Evolutionary conservation across 768 basidiomycete genomes (phyloP).

Genomic region (Tylopilus balloui): DNA sequence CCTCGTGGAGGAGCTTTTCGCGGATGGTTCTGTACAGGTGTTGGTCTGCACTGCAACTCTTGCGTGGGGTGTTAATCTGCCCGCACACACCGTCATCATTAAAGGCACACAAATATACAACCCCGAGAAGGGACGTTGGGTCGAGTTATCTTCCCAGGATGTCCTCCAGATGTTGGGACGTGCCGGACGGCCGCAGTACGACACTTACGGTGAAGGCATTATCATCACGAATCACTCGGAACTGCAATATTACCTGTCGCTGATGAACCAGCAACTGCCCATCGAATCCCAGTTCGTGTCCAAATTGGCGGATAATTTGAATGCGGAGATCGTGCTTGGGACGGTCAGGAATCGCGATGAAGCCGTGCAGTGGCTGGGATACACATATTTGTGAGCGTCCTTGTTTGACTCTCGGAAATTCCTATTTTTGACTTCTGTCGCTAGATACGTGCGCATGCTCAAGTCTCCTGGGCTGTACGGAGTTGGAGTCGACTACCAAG

Average conservation of each 20-base stretch:
- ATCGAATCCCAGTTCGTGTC: slow-evolving; percentile 95
- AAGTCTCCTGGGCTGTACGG: slow-evolving; percentile 83
- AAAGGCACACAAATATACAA: slow-evolving; percentile 99
- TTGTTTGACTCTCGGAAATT: slow-evolving; percentile 3
- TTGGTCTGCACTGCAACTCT: slow-evolving; percentile 96
- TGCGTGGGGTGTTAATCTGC: slow-evolving; percentile 99
- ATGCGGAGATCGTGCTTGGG: slow-evolving; percentile 95
- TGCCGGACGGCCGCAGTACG: slow-evolving; percentile 95
- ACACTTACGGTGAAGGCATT: slow-evolving; percentile 95
- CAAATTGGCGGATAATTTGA: slow-evolving; percentile 90
- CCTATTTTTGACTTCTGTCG: neutral
- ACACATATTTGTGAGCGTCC: slow-evolving; percentile 77
- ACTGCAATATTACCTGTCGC: slow-evolving; percentile 91
- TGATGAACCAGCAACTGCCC: slow-evolving; percentile 95
- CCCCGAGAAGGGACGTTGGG: slow-evolving; percentile 97
- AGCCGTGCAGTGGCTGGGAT: slow-evolving; percentile 95
- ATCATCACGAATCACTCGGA: slow-evolving; percentile 98
- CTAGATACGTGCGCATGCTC: slow-evolving; percentile 92
- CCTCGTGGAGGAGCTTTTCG: slow-evolving; percentile 91
- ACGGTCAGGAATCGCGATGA: slow-evolving; percentile 94
- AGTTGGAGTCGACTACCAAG: slow-evolving; percentile 85
- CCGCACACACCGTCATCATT: slow-evolving; percentile 97
- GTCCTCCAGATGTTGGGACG: slow-evolving; percentile 98
- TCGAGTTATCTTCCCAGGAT: slow-evolving; percentile 91
- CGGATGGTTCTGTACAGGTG: slow-evolving; percentile 88